Evolutionary conservation across 1,284 basidiomycete species (phyloP).

Genomic region (Austropuccinia psidii): DNA sequence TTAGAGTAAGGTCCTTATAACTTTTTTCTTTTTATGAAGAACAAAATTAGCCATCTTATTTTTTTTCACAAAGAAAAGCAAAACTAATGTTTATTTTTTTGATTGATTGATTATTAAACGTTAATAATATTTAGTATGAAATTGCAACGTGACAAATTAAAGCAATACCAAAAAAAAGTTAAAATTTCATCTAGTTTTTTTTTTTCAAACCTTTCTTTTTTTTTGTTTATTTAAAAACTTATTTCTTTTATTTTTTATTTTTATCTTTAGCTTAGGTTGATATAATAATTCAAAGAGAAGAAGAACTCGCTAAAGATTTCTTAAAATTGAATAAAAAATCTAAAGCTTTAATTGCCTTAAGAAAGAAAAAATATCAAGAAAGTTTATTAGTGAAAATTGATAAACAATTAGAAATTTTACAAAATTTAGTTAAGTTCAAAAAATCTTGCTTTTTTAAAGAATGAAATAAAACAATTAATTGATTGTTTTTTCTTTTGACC

Average conservation of each 20-base stretch:
- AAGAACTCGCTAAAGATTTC: constrained; percentile 76
- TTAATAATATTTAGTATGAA: constrained; percentile 55
- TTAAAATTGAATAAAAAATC: constrained; percentile 74
- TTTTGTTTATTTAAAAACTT: neutral
- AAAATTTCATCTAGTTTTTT: constrained; percentile 39
- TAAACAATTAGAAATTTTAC: constrained; percentile 74
- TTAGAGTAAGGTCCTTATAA: constrained; percentile 61
- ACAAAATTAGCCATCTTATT: neutral
- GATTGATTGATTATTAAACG: neutral
- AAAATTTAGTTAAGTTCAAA: constrained; percentile 62
- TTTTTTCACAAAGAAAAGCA: neutral
- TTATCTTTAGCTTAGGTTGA: constrained; percentile 41
- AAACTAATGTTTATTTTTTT: neutral
- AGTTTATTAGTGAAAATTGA: constrained; percentile 79
- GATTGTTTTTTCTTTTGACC: neutral
- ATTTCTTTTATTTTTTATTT: neutral
- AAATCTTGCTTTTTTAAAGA: neutral
- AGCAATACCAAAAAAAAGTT: constrained; percentile 90
- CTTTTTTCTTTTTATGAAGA: neutral
- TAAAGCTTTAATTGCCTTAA: constrained; percentile 72
- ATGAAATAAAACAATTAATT: neutral
- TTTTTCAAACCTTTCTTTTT: neutral
- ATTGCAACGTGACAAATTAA: constrained; percentile 87
- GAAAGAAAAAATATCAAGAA: constrained; percentile 89
- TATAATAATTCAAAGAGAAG: constrained; percentile 64